Conservation (phyloP, 108 stramenopile species). For the Pseudonitzschia multistriata region DNA sequence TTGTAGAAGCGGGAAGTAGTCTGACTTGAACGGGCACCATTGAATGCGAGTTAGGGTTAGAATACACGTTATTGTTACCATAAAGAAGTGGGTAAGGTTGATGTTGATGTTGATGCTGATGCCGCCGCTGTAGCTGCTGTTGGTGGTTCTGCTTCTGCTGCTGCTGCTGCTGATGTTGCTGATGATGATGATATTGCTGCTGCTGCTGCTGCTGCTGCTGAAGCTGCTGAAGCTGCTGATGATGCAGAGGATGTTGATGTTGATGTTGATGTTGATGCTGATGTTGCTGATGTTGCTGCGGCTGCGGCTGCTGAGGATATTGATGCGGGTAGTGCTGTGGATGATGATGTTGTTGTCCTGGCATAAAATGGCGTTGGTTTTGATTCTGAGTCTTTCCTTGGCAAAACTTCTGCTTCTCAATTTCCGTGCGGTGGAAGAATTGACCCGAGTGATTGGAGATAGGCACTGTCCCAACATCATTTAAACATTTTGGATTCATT, state of each 20-base stretch:
- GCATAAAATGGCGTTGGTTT: background rate
- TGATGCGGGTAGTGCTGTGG: background rate
- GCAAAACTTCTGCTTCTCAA: background rate
- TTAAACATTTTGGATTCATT: no score
- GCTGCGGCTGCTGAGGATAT: background rate
- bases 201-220: slow-evolving; percentile 1
- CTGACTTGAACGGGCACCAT: no score
- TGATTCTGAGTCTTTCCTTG: no score
- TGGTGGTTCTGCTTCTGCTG: background rate
- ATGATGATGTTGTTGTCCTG: background rate
- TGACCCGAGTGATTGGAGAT: background rate
- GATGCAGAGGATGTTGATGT: background rate
- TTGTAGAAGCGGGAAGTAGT: no score
- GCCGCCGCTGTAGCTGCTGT: background rate
- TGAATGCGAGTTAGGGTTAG: no score
- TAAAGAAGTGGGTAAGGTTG: no score
- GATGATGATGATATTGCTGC: background rate
- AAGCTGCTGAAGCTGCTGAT: background rate
- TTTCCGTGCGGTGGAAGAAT: background rate
- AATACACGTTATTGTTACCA: background rate
- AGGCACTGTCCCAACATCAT: no score
- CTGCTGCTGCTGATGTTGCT: background rate
- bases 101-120: background rate
- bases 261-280: background rate
- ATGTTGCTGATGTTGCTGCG: background rate